These are phyloP conservation scores for Entelexis sorbosivorans DNA, from an alignment of 1,139 yeast species.

Conservation along the genomic window DNA sequence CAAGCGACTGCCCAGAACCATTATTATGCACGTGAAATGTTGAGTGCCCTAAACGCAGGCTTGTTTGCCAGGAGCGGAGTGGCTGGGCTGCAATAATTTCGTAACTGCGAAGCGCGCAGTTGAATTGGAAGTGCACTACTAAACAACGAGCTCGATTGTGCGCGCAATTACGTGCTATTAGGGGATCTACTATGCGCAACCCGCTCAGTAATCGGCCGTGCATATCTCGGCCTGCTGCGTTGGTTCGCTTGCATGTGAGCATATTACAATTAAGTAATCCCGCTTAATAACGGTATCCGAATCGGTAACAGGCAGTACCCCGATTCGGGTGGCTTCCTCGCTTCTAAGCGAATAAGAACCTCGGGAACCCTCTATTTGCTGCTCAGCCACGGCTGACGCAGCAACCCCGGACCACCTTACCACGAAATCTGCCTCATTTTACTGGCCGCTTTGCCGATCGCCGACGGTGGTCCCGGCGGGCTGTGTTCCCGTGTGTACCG, in stretches of 20 bases:
- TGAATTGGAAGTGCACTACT: no score
- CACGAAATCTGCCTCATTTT: background rate
- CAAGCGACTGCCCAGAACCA: background rate
- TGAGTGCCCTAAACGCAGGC: no score
- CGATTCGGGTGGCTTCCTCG: slow-evolving; percentile 3
- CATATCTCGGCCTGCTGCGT: slow-evolving; percentile 1
- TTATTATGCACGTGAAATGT: background rate
- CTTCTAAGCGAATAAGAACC: slow-evolving; percentile 6
- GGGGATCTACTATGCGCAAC: no score
- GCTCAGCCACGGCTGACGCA: slow-evolving; percentile 7
- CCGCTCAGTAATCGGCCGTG: background rate
- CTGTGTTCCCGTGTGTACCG: background rate
- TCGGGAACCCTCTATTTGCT: background rate
- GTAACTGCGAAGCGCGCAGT: no score
- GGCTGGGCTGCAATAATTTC: no score
- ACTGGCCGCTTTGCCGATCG: background rate
- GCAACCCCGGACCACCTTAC: background rate
- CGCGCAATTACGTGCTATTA: no score
- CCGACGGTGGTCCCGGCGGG: background rate
- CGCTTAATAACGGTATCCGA: background rate
- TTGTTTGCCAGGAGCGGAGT: no score
- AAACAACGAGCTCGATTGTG: no score
- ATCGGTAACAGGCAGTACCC: slow-evolving; percentile 4
- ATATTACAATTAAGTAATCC: background rate
- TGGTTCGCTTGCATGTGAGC: background rate